Evolutionary conservation across 169 alveolate species (phyloP).

Genomic region (Plasmodium coatneyi): DNA sequence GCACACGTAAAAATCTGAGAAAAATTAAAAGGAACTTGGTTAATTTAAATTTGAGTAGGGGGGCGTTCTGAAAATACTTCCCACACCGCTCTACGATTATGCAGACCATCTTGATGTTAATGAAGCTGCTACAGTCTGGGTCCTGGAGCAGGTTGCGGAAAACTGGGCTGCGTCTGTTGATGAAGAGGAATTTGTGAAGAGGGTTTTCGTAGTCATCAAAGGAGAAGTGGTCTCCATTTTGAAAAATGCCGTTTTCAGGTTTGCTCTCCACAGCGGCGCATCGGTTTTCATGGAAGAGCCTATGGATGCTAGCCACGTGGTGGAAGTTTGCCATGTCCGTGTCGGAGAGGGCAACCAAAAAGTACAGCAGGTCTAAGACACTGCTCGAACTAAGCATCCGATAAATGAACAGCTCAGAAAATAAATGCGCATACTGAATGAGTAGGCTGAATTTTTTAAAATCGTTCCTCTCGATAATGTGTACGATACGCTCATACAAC

Average conservation of each 20-base stretch:
- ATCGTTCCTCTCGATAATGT: conserved; percentile 26
- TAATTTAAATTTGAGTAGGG: conserved; percentile 16
- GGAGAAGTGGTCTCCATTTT: neutral
- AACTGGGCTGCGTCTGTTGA: conserved; percentile 40
- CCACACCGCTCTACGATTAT: conserved; percentile 38
- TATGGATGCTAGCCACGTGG: conserved; percentile 11
- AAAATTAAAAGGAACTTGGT: conserved; percentile 29
- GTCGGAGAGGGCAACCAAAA: conserved; percentile 40
- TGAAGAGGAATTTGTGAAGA: conserved; percentile 6
- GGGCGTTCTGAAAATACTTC: conserved; percentile 24
- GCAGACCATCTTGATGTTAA: conserved; percentile 54
- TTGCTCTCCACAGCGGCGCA: neutral
- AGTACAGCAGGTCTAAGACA: conserved; percentile 52
- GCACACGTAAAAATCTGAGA: conserved; percentile 20
- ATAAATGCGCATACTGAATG: conserved; percentile 47
- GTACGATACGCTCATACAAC: conserved; percentile 40
- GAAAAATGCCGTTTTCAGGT: too few species aligned
- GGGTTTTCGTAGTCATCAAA: neutral
- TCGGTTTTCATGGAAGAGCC: conserved; percentile 9
- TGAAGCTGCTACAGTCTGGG: conserved; percentile 14
- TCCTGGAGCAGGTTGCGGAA: conserved; percentile 20
- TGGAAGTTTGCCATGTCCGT: conserved; percentile 13
- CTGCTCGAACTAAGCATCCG: conserved; percentile 23
- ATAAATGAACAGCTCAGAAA: conserved; percentile 33
- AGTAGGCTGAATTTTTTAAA: conserved; percentile 3